Evolutionary conservation across 1,139 yeast genomes (phyloP).

Genomic region (Debaryomycetaceae sp.): DNA sequence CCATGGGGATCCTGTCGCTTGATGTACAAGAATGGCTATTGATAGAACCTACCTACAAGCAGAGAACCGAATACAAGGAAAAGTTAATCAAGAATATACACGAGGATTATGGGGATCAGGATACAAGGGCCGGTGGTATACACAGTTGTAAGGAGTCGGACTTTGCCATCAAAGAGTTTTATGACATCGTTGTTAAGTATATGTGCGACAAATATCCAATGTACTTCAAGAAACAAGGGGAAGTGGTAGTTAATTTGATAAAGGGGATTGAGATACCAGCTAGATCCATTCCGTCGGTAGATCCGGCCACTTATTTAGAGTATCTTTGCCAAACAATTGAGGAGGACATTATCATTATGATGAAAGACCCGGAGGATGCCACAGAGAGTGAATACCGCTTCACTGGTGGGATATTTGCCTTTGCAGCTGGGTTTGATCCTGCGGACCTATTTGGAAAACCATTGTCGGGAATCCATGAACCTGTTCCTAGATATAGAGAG

Average conservation of each 20-base stretch:
- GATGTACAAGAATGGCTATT: conserved; percentile 62
- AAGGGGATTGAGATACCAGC: conserved; percentile 37
- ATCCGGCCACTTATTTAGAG: conserved; percentile 34
- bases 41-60: conserved; percentile 60
- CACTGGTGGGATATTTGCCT: conserved; percentile 62
- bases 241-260: conserved; percentile 38
- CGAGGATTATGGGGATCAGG: conserved; percentile 19
- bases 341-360: conserved; percentile 63
- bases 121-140: conserved; percentile 28
- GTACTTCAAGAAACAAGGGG: conserved; percentile 38
- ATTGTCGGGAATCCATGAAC: conserved; percentile 53
- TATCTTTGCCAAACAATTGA: conserved; percentile 50
- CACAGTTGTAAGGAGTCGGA: conserved; percentile 34
- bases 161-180: conserved; percentile 56
- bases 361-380: conserved; percentile 43
- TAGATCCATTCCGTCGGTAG: conserved; percentile 14
- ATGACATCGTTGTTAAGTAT: conserved; percentile 45
- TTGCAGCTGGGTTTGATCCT: conserved; percentile 78
- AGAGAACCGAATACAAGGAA: conserved; percentile 41
- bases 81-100: conserved; percentile 36
- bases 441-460: conserved; percentile 51
- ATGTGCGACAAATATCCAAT: conserved; percentile 59
- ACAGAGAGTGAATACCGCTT: conserved; percentile 52
- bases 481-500: conserved; percentile 58
- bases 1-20: conserved; percentile 58